Evolutionary conservation across 2,329 filamentous ascomycete species (phyloP).

Genomic region (Cladosporium cucumerinum): DNA sequence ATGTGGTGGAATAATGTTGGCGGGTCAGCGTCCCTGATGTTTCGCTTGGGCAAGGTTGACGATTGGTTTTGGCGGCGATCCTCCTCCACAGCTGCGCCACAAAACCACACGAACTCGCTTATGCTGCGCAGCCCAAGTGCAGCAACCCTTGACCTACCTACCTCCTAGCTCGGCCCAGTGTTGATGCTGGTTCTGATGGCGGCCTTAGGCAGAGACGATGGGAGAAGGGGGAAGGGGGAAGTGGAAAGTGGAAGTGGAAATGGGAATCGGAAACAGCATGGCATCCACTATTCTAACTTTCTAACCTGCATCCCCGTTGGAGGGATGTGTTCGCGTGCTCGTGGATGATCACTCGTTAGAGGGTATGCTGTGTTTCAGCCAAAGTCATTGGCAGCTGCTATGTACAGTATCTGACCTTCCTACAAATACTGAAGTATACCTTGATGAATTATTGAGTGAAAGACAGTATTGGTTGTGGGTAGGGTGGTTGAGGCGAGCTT

Average conservation of each 20-base stretch:
- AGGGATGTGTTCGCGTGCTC: not conserved
- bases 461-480: not conserved
- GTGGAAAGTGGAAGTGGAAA: not conserved
- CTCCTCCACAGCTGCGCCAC: conserved; percentile 2
- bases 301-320: not conserved
- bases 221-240: no score
- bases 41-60: conserved; percentile 3
- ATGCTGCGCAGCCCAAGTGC: not conserved
- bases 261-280: not conserved
- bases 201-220: not conserved
- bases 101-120: not conserved
- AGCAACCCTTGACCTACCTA: not conserved
- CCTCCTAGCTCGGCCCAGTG: not conserved
- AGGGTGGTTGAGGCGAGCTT: not conserved
- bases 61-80: conserved; percentile 1
- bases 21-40: not conserved
- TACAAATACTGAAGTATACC: not conserved
- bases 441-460: not conserved
- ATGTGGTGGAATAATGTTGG: conserved; percentile 1
- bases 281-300: not conserved
- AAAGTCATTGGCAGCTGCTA: not conserved
- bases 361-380: not conserved
- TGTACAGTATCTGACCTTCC: not conserved
- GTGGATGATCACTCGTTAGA: not conserved
- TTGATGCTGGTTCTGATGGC: not conserved